Percentiles rank a stretch among this genome's conserved stretches.
Evolutionary conservation across 202 grass and related monocot genomes (phyloP).

Genomic region (Digitaria exilis): DNA sequence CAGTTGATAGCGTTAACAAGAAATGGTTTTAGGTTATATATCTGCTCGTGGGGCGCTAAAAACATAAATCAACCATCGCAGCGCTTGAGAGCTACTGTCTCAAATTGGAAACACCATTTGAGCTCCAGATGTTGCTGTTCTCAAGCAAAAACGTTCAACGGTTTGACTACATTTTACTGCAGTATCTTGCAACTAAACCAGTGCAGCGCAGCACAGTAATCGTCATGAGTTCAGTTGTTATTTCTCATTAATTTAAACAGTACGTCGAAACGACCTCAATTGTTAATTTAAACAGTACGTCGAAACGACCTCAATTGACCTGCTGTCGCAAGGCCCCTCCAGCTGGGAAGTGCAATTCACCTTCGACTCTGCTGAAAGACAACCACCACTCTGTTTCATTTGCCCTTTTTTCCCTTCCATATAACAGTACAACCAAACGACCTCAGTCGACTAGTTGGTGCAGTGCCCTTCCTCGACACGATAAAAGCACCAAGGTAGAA

Average conservation of each 20-base stretch:
- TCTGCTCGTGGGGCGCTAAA: too few relatives aligned
- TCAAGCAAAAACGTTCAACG: background rate
- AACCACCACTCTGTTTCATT: background rate
- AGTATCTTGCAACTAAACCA: background rate
- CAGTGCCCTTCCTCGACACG: background rate
- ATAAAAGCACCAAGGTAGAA: background rate
- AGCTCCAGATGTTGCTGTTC: background rate
- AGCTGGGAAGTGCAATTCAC: background rate
- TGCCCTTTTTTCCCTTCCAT: background rate
- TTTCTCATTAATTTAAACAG: background rate
- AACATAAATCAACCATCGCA: too few relatives aligned
- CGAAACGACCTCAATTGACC: background rate
- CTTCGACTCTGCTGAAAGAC: background rate
- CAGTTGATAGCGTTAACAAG: too few relatives aligned
- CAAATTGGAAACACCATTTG: background rate
- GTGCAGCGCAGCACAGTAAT: background rate
- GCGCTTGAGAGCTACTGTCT: background rate
- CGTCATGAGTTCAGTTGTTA: background rate
- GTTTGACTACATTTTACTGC: background rate
- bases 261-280: too few relatives aligned
- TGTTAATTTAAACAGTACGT: too few relatives aligned
- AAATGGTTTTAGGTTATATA: too few relatives aligned
- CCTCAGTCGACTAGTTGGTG: slow-evolving; percentile 14
- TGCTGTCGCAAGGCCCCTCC: background rate
- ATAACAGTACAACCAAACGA: slow-evolving; percentile 17